These are phyloP conservation scores for Cucurbita maxima DNA, from an alignment of 306 rosid genomes.

Conservation along the genomic window DNA sequence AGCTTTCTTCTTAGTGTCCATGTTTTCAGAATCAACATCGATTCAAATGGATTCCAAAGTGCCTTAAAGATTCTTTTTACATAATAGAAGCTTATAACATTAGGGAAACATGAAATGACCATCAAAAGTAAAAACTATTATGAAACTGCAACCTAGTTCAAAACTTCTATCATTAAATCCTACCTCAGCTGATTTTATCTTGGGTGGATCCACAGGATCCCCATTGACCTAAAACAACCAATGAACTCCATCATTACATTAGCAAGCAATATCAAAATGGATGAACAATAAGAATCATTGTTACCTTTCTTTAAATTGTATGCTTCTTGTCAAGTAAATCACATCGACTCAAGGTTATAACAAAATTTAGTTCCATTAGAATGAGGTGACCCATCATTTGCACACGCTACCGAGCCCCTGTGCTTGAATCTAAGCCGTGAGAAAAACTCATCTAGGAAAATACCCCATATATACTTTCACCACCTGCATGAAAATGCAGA, in stretches of 20 bases:
- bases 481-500: conserved; percentile 30
- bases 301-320: conserved; percentile 79
- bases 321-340: conserved; percentile 78
- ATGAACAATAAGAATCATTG: background rate
- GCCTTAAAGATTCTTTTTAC: conserved; percentile 29
- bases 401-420: conserved; percentile 83
- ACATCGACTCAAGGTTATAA: conserved; percentile 55
- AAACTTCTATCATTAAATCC: background rate
- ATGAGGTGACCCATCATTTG: conserved; percentile 51
- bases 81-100: background rate
- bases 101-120: background rate
- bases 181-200: conserved; percentile 85
- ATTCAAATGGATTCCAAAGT: conserved; percentile 92
- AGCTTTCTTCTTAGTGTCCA: conserved; percentile 57
- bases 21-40: conserved; percentile 44
- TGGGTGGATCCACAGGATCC: conserved; percentile 71
- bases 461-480: conserved; percentile 76
- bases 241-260: conserved; percentile 6
- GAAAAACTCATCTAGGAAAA: conserved; percentile 72
- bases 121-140: background rate
- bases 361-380: conserved; percentile 86
- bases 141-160: background rate
- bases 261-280: background rate
- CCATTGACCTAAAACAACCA: conserved; percentile 71
- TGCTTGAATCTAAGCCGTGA: conserved; percentile 87